These are phyloP conservation scores for Astrephomene gubernaculifera DNA, from an alignment of 139 green algal genomes.

Conservation along the genomic window DNA sequence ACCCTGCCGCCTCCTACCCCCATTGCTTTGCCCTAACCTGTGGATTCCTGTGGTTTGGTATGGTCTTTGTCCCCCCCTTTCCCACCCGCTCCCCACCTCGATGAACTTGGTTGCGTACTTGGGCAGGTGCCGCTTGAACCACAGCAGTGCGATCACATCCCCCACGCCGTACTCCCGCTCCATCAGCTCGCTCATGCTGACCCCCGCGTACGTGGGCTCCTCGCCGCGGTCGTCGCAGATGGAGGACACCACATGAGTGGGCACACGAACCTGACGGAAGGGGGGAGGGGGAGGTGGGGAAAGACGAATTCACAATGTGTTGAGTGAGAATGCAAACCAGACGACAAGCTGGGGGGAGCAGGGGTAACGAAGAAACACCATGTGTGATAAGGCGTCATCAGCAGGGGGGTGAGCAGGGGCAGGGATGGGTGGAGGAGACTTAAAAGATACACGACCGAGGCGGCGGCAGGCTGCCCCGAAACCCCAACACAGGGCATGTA, in stretches of 20 bases:
- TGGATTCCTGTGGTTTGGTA: no score
- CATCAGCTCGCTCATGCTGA: slow-evolving; percentile 88
- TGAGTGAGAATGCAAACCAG: not conserved
- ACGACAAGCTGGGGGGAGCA: not conserved
- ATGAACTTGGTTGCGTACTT: slow-evolving; percentile 96
- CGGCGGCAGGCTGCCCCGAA: no score
- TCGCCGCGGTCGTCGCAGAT: slow-evolving; percentile 96
- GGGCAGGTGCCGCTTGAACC: slow-evolving; percentile 90
- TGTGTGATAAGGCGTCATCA: not conserved
- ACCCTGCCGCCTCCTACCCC: no score
- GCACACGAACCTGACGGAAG: slow-evolving; percentile 80
- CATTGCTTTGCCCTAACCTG: no score
- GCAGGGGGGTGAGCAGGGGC: no score
- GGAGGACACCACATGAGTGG: slow-evolving; percentile 92
- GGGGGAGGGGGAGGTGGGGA: no score
- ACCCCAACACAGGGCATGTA: no score
- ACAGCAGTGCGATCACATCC: slow-evolving; percentile 91
- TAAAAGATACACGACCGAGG: no score
- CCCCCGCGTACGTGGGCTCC: slow-evolving; percentile 82
- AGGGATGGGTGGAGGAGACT: no score
- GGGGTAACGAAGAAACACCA: no score
- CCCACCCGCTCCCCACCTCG: slow-evolving; percentile 75
- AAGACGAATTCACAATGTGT: no score
- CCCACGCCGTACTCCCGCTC: slow-evolving; percentile 84
- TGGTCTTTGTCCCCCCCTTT: not conserved